Percentiles rank a stretch among this genome's conserved stretches.
Conservation (phyloP, 2,329 filamentous ascomycete species). For the Setomelanomma holmii region DNA sequence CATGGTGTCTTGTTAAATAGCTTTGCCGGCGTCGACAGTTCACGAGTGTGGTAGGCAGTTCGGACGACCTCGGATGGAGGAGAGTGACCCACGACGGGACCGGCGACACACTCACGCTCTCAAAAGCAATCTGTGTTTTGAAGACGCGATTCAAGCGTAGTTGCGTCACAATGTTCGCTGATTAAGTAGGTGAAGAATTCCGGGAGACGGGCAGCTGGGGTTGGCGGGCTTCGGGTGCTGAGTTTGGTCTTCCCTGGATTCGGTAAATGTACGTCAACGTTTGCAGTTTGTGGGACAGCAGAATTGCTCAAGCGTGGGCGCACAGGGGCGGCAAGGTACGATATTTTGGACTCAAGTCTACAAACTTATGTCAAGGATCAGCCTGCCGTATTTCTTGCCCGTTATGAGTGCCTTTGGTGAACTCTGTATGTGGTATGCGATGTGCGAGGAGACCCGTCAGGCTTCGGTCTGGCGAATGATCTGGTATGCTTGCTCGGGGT, state of each 20-base stretch:
- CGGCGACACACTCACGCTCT: neutral
- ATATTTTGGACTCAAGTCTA: no score
- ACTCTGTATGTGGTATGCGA: no score
- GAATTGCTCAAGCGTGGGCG: neutral
- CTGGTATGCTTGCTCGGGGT: no score
- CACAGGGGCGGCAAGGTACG: neutral
- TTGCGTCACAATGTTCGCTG: neutral
- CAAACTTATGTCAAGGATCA: no score
- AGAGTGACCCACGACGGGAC: neutral
- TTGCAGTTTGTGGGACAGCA: slow-evolving; percentile 10
- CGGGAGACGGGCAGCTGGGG: neutral
- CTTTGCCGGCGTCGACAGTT: slow-evolving; percentile 6
- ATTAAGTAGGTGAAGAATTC: neutral
- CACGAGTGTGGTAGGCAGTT: neutral
- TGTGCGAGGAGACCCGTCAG: no score
- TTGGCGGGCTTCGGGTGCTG: neutral
- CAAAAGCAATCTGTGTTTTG: neutral
- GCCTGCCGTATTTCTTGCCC: no score
- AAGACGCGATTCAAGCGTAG: neutral
- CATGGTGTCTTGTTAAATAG: neutral
- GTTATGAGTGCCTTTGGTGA: no score
- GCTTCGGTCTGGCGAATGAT: no score
- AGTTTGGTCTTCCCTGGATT: slow-evolving; percentile 3
- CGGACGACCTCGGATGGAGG: neutral
- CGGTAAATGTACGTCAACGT: slow-evolving; percentile 7